These are phyloP conservation scores for Naganishia antarctica DNA, from an alignment of 768 basidiomycete genomes.

Conservation along the genomic window DNA sequence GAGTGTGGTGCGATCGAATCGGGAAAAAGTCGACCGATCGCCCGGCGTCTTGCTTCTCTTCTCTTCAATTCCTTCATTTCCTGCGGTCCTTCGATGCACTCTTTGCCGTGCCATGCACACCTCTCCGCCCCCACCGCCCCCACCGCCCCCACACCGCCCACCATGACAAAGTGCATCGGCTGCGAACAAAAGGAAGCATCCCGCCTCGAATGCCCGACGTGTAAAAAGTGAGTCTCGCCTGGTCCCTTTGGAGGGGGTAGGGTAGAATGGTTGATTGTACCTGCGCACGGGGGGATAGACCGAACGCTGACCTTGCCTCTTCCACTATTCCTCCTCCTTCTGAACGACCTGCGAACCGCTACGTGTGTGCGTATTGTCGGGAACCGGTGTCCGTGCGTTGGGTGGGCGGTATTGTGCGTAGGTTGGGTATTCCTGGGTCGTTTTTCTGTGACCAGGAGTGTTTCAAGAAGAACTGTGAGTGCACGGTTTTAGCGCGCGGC, in stretches of 20 bases:
- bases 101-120: not conserved
- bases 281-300: slow-evolving; percentile 64
- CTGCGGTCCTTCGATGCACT: no score
- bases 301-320: slow-evolving; percentile 58
- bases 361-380: not conserved
- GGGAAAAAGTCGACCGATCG: slow-evolving; percentile 6
- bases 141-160: not conserved
- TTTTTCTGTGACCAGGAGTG: slow-evolving; percentile 89
- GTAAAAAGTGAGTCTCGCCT: slow-evolving; percentile 66
- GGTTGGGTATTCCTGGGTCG: slow-evolving; percentile 50
- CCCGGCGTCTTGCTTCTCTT: not conserved
- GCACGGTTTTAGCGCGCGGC: no score
- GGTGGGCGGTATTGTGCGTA: slow-evolving; percentile 26
- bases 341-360: slow-evolving; percentile 15
- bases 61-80: no score
- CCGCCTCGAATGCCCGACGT: slow-evolving; percentile 84
- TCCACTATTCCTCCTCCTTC: not conserved
- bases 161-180: slow-evolving; percentile 44
- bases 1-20: not conserved
- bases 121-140: not conserved
- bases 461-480: slow-evolving; percentile 88
- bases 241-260: slow-evolving; percentile 30
- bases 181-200: slow-evolving; percentile 74
- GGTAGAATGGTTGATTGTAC: slow-evolving; percentile 17
- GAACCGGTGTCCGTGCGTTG: slow-evolving; percentile 8